Base-by-base conservation (phyloP, 108 stramenopile genomes). In the Schizochytrium sp. region DNA sequence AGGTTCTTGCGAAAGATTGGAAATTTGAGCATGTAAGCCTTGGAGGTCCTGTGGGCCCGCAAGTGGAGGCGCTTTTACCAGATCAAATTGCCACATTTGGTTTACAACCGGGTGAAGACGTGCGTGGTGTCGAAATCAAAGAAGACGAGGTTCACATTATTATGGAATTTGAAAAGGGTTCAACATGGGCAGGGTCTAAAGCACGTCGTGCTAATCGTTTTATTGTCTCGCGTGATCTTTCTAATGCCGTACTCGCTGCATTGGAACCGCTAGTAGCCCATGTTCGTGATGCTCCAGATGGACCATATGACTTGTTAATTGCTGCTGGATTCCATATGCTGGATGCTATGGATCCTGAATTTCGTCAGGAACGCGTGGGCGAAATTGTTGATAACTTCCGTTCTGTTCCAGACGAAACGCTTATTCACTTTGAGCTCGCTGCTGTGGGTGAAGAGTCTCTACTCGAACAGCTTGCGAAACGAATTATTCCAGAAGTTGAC, bases 251-350 rank as follows among this genome's bases (percentile, higher is more conserved):
- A 2, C 10, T 83, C 28, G 76, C 76, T 12, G 5, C 76, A 7
- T 53, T 83, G 2, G 76, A 83, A 53, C 50, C 76, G 10, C 76
- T 83, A n/a, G 55, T 55, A 10, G 3, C 49, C 50, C 76, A 55
- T 53, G 76, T 83, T 17, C 76, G 53, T 10, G 53, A 83, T 8
- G 5, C 76, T 10, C 64, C 64, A 12, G 76, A 83, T 53, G 76
- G 53, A 53, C 76, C 76, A 10, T 83, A 19, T 28, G 76, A 83
- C 76, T n/a, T 83, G 45, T 53, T 83, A 2, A 55, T 83, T 2
- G 76, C 76, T 19, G 76, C 76, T 5, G 76, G 76, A 5, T 42
- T 83, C 45, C 76, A 83, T 53, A 83, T 83, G 76, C 76, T 83
- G 15, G 76, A 83, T 53, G 76, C 76, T n/a, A 55, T 83, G 76